phyloP scores from a whole-genome alignment of 2,329 filamentous ascomycete genomes.

The Fusarium pilosicola region DNA sequence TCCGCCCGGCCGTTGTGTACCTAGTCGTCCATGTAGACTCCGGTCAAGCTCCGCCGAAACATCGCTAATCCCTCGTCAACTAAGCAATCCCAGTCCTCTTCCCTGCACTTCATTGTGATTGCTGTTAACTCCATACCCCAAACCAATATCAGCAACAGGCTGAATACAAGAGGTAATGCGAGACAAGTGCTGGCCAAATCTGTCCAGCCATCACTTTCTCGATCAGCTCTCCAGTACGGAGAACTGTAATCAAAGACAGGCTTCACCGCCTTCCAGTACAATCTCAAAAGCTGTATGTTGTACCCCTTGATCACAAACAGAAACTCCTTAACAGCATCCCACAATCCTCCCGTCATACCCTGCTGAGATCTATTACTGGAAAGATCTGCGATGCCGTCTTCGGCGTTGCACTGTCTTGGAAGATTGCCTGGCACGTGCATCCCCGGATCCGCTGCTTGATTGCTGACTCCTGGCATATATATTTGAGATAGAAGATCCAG shows the following conservation, averaged over 20 bases:
- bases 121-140: slow-evolving; percentile 43
- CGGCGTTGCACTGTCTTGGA: slow-evolving; percentile 40
- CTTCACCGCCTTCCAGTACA: slow-evolving; percentile 51
- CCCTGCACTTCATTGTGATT: slow-evolving; percentile 29
- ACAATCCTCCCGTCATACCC: slow-evolving; percentile 8
- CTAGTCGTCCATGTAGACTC: slow-evolving; percentile 21
- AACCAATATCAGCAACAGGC: slow-evolving; percentile 36
- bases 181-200: slow-evolving; percentile 43
- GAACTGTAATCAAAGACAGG: slow-evolving; percentile 54
- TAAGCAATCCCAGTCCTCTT: slow-evolving; percentile 24
- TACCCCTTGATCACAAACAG: slow-evolving; percentile 3
- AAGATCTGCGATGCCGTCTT: slow-evolving; percentile 47
- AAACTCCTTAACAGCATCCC: slow-evolving; percentile 22
- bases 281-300: slow-evolving; percentile 25
- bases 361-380: slow-evolving; percentile 25
- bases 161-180: slow-evolving; percentile 43
- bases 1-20: slow-evolving; percentile 31
- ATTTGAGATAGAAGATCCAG: not conserved
- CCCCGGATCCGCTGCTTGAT: slow-evolving; percentile 12
- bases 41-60: slow-evolving; percentile 30
- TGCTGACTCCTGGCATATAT: not conserved
- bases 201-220: slow-evolving; percentile 35
- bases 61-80: slow-evolving; percentile 26
- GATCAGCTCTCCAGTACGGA: slow-evolving; percentile 46
- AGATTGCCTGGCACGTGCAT: slow-evolving; percentile 43